A percentile compares a stretch with the other conserved stretches of the same genome.
Conservation (phyloP, 257 asterid species). For the Salvia splendens region DNA sequence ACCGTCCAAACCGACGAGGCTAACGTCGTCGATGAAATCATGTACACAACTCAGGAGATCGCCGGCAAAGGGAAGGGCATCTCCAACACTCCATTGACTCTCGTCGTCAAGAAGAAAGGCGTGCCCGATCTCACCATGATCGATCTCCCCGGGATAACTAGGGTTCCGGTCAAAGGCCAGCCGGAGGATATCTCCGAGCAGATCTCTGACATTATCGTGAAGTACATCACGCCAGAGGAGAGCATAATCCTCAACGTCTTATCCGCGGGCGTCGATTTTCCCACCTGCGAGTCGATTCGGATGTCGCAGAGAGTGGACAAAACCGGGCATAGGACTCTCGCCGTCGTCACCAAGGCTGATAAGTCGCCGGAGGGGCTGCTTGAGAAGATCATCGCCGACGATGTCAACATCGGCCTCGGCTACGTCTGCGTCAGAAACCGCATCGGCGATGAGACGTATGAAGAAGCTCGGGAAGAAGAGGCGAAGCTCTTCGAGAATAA, state of each 20-base stretch:
- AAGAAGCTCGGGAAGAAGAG: conserved; percentile 37
- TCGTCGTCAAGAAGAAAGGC: conserved; percentile 36
- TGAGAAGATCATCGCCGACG: conserved; percentile 29
- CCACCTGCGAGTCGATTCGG: conserved; percentile 8
- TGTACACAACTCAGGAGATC: background rate
- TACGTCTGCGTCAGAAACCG: conserved; percentile 21
- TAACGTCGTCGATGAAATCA: conserved; percentile 23
- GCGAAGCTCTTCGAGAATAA: conserved; percentile 26
- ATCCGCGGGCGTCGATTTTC: conserved; percentile 29
- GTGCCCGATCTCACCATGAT: conserved; percentile 49
- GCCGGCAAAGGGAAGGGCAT: conserved; percentile 46
- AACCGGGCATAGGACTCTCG: conserved; percentile 43
- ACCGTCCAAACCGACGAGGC: conserved; percentile 34
- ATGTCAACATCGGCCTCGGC: conserved; percentile 9
- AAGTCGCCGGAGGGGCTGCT: conserved; percentile 42
- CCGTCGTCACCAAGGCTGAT: conserved; percentile 46
- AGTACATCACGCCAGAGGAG: conserved; percentile 23
- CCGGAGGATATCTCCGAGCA: conserved; percentile 32
- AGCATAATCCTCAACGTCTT: conserved; percentile 20
- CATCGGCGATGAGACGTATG: conserved; percentile 36
- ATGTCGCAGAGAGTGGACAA: conserved; percentile 38
- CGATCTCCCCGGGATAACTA: conserved; percentile 45
- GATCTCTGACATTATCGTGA: conserved; percentile 1
- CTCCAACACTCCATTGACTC: conserved; percentile 35
- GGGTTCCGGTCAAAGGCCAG: conserved; percentile 47